phyloP scores from a whole-genome alignment of 768 basidiomycete genomes.

The Lactifluus subvellereus region DNA sequence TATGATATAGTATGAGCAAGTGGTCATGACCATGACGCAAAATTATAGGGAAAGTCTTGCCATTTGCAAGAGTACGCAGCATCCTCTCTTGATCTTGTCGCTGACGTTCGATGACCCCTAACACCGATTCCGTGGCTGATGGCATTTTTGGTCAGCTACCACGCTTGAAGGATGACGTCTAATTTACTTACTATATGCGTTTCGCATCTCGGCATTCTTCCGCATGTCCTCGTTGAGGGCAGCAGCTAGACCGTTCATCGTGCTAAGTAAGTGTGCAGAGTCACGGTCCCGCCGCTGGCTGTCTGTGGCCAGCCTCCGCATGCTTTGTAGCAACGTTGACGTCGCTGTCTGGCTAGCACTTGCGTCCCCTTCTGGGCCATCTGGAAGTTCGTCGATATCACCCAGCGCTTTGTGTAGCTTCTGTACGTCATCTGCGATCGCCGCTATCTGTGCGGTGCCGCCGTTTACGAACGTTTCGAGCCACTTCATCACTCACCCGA shows the following conservation, averaged over 20 bases:
- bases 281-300: slow-evolving; percentile 31
- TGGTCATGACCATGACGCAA: background rate
- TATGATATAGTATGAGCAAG: slow-evolving; percentile 28
- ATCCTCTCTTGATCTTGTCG: slow-evolving; percentile 67
- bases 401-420: slow-evolving; percentile 54
- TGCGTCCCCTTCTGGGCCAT: slow-evolving; percentile 22
- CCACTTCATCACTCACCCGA: slow-evolving; percentile 46
- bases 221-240: slow-evolving; percentile 39
- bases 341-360: slow-evolving; percentile 18
- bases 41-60: slow-evolving; percentile 34
- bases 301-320: slow-evolving; percentile 35
- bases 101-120: slow-evolving; percentile 60
- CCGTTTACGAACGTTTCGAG: slow-evolving; percentile 76
- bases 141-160: slow-evolving; percentile 10
- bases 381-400: slow-evolving; percentile 24
- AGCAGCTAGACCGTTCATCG: slow-evolving; percentile 35
- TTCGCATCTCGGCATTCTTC: slow-evolving; percentile 37
- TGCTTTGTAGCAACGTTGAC: slow-evolving; percentile 33
- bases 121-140: slow-evolving; percentile 52
- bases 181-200: slow-evolving; percentile 35
- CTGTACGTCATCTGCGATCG: slow-evolving; percentile 53
- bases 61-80: slow-evolving; percentile 57
- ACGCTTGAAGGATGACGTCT: background rate
- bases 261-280: slow-evolving; percentile 31
- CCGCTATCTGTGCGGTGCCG: slow-evolving; percentile 66